Percentiles rank a stretch among this genome's conserved stretches.
Conservation (phyloP, 331 rosid species). For the Rhamnella rubrinervis region DNA sequence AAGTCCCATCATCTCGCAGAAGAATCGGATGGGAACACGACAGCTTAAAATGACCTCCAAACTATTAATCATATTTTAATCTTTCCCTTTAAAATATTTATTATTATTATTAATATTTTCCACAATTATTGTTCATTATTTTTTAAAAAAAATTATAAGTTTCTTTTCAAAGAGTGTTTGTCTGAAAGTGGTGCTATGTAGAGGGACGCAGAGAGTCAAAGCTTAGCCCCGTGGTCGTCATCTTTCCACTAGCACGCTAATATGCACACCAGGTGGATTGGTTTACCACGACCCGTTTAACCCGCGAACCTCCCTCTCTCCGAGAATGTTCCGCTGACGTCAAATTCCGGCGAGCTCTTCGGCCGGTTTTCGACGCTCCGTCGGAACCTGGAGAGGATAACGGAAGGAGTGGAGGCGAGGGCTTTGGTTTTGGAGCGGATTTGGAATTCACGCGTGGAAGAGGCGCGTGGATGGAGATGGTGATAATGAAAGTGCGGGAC, state of each 20-base stretch:
- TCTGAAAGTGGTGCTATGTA: conserved; percentile 9
- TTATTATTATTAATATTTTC: conserved; percentile 6
- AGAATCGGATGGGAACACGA: conserved; percentile 45
- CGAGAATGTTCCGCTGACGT: conserved; percentile 18
- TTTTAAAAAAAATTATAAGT: neutral
- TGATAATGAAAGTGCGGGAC: no score
- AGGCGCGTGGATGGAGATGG: conserved; percentile 8
- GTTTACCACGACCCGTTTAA: conserved; percentile 5
- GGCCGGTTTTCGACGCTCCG: neutral
- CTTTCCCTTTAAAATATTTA: conserved; percentile 14
- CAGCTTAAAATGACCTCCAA: conserved; percentile 44
- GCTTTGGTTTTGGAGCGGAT: neutral
- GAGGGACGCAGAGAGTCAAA: conserved; percentile 46
- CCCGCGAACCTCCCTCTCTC: conserved; percentile 20
- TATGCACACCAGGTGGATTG: conserved; percentile 60
- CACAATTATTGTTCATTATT: neutral
- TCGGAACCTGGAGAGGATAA: conserved; percentile 10
- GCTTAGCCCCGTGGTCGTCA: conserved; percentile 45
- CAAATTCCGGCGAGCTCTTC: neutral
- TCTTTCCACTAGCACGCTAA: conserved; percentile 56
- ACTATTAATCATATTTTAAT: conserved; percentile 11
- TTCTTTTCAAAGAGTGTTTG: neutral
- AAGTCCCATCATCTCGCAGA: conserved; percentile 38
- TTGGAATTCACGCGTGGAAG: neutral
- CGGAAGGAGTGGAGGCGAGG: neutral